Base-by-base conservation (phyloP, 2,329 filamentous ascomycete genomes). In the Calonectria hongkongensis region DNA sequence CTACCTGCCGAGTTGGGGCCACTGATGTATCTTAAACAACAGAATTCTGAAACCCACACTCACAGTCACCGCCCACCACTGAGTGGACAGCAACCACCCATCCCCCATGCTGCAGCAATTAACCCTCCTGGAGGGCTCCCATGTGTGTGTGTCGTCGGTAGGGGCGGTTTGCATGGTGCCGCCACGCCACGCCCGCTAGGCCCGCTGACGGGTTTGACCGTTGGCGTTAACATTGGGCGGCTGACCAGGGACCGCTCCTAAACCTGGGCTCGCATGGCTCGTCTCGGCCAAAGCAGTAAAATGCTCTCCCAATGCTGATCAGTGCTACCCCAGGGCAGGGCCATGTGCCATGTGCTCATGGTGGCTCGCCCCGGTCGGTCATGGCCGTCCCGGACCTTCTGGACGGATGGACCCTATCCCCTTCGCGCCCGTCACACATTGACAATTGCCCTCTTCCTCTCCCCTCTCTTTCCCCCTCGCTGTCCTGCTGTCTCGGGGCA, bases 371-470 rank as follows among this genome's bases (percentile, higher is more conserved):
- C 50, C 25, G 15, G 45, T 60, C 66, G 66, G 66, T 68, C 54
- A 50, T 43, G 66, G 58, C 66, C 66, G 41, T 39, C 62, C 54
- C 33, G 63, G 30, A 28, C 51, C 15, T 27, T 41, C 39, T 66
- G 33, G 43, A 48, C 58, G 66, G 58, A 63, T 47, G 58, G 58
- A 47, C 58, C 39, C 39, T 47, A 33, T 43, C 39, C 41, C 30
- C 54, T 41, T 62, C 51, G 47, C 50, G 21, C 45, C 43, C 30
- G 66, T 68, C 66, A 68, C 66, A 68, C 54, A 68, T 68, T 68
- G 43, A 68, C 36, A 58, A 62, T 30, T 18, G 33, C 47, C 33
- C 25, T 41, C 30, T 27, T 21, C 33, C 47, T 51, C 33, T 47
- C 36, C 39, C 33, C 48, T 54, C 33, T 27, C 50, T 51, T 54